Evolutionary conservation across 2,329 filamentous ascomycete species (phyloP), one percentile per base, ranked within the genome.

Genomic region (Phoma sp.): DNA sequence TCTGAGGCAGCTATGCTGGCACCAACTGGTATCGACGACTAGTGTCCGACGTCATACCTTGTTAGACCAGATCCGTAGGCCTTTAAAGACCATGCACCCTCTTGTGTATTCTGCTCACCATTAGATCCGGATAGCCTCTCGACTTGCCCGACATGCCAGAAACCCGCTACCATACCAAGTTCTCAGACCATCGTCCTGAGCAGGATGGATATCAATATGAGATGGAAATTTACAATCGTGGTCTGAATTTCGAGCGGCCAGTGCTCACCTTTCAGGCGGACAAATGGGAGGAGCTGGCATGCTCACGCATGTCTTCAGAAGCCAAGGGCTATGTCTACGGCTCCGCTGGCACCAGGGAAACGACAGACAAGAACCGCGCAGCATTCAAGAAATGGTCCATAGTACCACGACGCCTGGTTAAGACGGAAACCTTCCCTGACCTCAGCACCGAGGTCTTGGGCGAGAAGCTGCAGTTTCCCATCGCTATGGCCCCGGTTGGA

Each of bases 401-500:
- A 27, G 58, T 68, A 3, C 66, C 67, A 3, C 52, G 46, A 0
- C 48, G 59, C 10, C 42, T 60, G 9, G 54, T 61, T n/a, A 61
- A 52, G 13, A 53, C 52, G n/a, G 37, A 54, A 4, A 42, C 40
- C 9, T 58, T 61, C 30, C 59, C 57, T 1, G 49, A 65, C 40
- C 55, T 65, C 11, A 50, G 29, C 4, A 56, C 58, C 14, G 54
- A 59, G 1, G 61, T 79, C 1, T 66, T 75, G 13, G 78, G 77
- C 6, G 69, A 77, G 45, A 71, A 76, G 44, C 73, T 80, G 33
- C 70, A 78, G 7, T 77, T 72, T 3, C 86, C 85, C 0, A 65
- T 88, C 1, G 69, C 88, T 2, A 81, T 88, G 72, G 86, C 86
- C 2, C 88, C 88, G 0, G 77, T 90, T 1, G 87, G 88, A 0